A percentile compares a stretch with the other conserved stretches of the same genome.
These are phyloP conservation scores for Rhodamnia argentea DNA, from an alignment of 345 rosid genomes.

Conservation along the genomic window DNA sequence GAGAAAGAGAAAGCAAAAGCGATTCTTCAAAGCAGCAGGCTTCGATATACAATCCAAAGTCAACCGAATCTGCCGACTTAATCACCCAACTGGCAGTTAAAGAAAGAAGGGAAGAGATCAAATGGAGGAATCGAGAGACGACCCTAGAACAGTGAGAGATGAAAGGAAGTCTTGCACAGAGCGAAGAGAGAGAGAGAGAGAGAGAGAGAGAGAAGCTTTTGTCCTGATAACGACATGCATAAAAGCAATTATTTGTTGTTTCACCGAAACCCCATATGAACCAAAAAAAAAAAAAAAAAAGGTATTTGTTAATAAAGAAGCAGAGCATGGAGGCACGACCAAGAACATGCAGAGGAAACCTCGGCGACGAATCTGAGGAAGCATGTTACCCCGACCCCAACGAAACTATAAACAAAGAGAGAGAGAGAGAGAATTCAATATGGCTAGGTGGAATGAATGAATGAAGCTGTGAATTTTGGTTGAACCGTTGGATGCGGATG, in stretches of 20 bases:
- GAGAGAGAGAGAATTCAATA: neutral
- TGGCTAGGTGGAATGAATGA: no score
- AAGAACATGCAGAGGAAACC: slow-evolving; percentile 37
- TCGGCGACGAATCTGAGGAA: slow-evolving; percentile 54
- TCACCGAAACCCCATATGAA: neutral
- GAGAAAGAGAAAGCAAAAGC: neutral
- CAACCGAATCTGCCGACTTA: neutral
- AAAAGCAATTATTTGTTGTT: neutral
- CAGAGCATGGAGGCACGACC: neutral
- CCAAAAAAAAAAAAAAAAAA: rapidly evolving
- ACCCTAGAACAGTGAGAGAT: neutral
- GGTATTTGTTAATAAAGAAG: neutral
- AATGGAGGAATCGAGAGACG: neutral
- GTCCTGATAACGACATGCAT: neutral
- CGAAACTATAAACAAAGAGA: neutral
- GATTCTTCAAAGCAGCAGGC: neutral
- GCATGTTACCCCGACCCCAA: neutral
- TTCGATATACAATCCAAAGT: neutral
- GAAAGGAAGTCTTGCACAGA: neutral
- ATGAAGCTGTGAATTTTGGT: neutral
- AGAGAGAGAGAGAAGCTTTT: neutral
- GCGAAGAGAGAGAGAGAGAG: neutral
- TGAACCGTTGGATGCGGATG: neutral
- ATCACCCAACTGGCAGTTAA: neutral
- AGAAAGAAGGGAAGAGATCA: neutral